phyloP scores from a whole-genome alignment of 2,329 filamentous ascomycete genomes.

The Colletotrichum melonis region DNA sequence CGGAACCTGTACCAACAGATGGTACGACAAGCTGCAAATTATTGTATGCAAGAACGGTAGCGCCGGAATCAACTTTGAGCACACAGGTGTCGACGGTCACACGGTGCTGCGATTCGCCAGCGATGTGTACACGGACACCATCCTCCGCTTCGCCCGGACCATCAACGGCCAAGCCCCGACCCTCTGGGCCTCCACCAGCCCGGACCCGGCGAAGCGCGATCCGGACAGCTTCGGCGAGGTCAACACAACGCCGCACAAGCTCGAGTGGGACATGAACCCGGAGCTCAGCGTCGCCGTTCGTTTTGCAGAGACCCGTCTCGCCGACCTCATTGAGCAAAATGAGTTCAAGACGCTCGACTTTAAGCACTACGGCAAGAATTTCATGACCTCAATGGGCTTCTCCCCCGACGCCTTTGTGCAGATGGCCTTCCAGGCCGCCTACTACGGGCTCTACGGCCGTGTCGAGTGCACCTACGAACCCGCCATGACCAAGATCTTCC shows the following conservation, averaged over 20 bases:
- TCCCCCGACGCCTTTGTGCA: constrained; percentile 98
- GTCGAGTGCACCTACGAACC: constrained; percentile 97
- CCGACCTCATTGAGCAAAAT: constrained; percentile 95
- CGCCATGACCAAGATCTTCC: constrained; percentile 95
- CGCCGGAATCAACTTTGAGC: constrained; percentile 98
- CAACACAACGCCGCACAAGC: constrained; percentile 91
- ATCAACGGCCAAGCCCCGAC: constrained; percentile 95
- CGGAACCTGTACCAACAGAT: constrained; percentile 96
- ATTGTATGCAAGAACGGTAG: constrained; percentile 99
- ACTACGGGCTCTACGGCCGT: constrained; percentile 94
- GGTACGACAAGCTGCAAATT: constrained; percentile 99
- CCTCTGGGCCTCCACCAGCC: constrained; percentile 90
- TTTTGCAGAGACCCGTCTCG: constrained; percentile 93
- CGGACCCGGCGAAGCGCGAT: constrained; percentile 92
- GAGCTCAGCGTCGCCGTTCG: constrained; percentile 91
- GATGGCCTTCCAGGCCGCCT: constrained; percentile 98
- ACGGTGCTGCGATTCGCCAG: constrained; percentile 96
- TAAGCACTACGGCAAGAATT: constrained; percentile 90
- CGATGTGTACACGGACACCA: constrained; percentile 97
- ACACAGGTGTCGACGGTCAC: constrained; percentile 97
- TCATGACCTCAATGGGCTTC: constrained; percentile 96
- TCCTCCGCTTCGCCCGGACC: constrained; percentile 91
- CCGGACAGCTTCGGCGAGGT: constrained; percentile 93
- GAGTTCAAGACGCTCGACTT: constrained; percentile 96
- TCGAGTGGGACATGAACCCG: constrained; percentile 97